Evolutionary conservation across 1,139 yeast species (phyloP), one percentile per base, ranked within the genome.

Genomic region (Candida anutae): DNA sequence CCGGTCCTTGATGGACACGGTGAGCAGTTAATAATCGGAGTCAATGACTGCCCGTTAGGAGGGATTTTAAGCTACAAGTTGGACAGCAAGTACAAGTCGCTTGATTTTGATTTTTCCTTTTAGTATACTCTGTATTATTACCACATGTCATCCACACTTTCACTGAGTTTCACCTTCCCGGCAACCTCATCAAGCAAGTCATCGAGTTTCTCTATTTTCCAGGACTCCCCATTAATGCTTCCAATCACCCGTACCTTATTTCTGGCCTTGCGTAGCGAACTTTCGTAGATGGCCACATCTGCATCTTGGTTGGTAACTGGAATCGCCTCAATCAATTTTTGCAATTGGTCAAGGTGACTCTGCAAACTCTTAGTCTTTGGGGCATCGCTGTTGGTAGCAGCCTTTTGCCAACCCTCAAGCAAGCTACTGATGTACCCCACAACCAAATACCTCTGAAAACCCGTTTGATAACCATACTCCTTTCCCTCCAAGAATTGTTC

Each of bases 381-480:
- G n/a, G n/a, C n/a, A 4, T 31, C 36, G 32, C 56, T 51, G 2
- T 35, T 27, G 1, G 31, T 38, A 4, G 46, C 20, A 24, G 50
- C 34, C 3, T 25, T 15, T 12, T 47, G 42, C 69, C 75, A 64
- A 16, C 43, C 50, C 5, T 56, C 56, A 1, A 71, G 45, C 5
- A 81, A 50, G 5, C 84, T 84, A 26, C 60, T 54, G 5, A 82
- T 62, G 30, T 77, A 73, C 0, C 94, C 94, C 3, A 81, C 48
- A 0, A 79, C 52, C 10, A 77, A 43, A 40, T 68, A 79, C 35
- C 88, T 57, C 49, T 80, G 88, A 44, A 74, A 81, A 1, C 87
- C 93, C 0, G 85, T 78, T 44, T 83, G 93, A 28, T 79, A 63
- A 0, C 94, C 94, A 43, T 69, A 79, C 39, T 79, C 83, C 40